Evolutionary conservation across 108 stramenopile genomes (phyloP).

Genomic region (Conticribra weissflogii): DNA sequence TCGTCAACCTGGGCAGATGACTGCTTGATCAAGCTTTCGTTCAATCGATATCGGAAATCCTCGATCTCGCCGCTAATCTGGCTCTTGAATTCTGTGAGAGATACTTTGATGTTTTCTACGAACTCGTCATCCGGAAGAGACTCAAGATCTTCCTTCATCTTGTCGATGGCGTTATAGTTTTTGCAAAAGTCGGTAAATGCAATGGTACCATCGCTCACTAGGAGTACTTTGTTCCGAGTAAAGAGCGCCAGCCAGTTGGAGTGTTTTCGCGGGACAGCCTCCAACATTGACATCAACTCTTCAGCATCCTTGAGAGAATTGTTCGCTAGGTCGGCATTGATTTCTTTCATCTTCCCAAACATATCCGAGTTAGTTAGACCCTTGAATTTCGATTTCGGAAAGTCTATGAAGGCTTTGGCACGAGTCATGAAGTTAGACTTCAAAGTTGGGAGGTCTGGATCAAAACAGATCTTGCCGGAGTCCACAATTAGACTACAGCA

Average conservation of each 20-base stretch:
- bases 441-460: not conserved
- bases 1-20: not conserved
- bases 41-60: not conserved
- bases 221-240: too few species aligned
- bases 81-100: not conserved
- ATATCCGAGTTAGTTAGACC: not conserved
- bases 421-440: not conserved
- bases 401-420: not conserved
- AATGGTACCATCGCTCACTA: too few species aligned
- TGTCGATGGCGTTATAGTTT: not conserved
- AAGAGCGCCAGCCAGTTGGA: not conserved
- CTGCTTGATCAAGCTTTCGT: not conserved
- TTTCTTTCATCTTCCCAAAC: not conserved
- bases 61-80: not conserved
- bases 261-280: not conserved
- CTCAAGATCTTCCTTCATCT: not conserved
- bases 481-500: not conserved
- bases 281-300: not conserved
- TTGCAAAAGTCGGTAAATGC: not conserved
- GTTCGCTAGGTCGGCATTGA: not conserved
- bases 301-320: not conserved
- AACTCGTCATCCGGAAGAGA: not conserved
- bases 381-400: not conserved
- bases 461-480: not conserved
- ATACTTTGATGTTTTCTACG: not conserved